phyloP scores from a whole-genome alignment of 169 alveolate species.

The Theileria parva region DNA sequence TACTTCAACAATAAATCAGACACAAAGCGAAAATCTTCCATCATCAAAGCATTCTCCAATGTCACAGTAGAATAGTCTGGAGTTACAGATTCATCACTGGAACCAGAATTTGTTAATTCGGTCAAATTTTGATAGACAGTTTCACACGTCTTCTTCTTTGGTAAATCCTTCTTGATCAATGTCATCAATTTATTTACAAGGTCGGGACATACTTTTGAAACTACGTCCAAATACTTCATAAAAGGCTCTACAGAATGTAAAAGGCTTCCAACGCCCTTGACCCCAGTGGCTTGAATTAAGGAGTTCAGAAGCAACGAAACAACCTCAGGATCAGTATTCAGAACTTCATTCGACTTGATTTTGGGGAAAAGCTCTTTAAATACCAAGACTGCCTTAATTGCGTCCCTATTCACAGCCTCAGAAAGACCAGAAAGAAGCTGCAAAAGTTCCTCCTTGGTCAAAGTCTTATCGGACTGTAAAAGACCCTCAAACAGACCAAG shows the following conservation, averaged over 20 bases:
- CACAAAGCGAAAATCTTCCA: conserved; percentile 50
- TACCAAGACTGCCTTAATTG: conserved; percentile 56
- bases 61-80: conserved; percentile 43
- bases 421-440: conserved; percentile 50
- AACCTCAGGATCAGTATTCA: conserved; percentile 48
- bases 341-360: conserved; percentile 46
- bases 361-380: conserved; percentile 66
- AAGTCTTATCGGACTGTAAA: conserved; percentile 41
- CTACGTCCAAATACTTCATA: conserved; percentile 49
- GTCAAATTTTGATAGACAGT: conserved; percentile 63
- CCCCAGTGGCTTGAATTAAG: conserved; percentile 55
- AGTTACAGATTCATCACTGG: conserved; percentile 41
- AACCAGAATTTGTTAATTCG: not conserved
- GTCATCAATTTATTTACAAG: conserved; percentile 42
- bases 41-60: conserved; percentile 50
- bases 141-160: conserved; percentile 73
- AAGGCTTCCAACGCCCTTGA: conserved; percentile 75
- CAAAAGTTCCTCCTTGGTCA: conserved; percentile 24
- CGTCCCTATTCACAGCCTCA: conserved; percentile 46
- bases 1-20: conserved; percentile 38
- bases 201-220: conserved; percentile 48
- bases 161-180: conserved; percentile 70
- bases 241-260: conserved; percentile 60
- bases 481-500: conserved; percentile 66
- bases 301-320: conserved; percentile 53